Percentiles rank a stretch among this genome's conserved stretches.
Conservation (phyloP, 2,329 filamentous ascomycete genomes). For the Paracamarosporium sp. region DNA sequence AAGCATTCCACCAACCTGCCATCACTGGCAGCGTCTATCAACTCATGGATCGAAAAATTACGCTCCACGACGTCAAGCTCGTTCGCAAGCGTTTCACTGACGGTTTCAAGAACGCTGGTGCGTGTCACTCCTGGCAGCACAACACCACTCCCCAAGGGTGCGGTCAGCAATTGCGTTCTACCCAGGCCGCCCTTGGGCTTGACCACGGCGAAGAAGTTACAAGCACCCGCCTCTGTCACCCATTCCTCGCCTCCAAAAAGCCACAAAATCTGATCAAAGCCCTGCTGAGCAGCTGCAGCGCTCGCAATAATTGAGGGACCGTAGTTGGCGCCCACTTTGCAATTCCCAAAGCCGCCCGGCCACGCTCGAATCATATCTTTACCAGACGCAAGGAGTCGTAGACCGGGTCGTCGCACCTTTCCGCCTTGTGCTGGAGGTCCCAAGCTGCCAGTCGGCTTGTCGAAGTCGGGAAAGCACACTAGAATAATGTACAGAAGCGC, state of each 20-base stretch:
- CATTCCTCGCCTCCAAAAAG: slow-evolving; percentile 78
- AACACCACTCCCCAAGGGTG: slow-evolving; percentile 75
- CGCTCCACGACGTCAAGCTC: slow-evolving; percentile 76
- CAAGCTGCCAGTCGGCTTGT: slow-evolving; percentile 36
- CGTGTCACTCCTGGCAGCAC: slow-evolving; percentile 70
- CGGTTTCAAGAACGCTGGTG: slow-evolving; percentile 77
- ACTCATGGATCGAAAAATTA: slow-evolving; percentile 80
- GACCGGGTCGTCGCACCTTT: no score
- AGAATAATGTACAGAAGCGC: slow-evolving; percentile 88
- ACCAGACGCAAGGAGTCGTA: slow-evolving; percentile 78
- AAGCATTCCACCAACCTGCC: slow-evolving; percentile 85
- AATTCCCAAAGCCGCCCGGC: slow-evolving; percentile 91
- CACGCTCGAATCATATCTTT: slow-evolving; percentile 89
- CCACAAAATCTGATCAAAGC: slow-evolving; percentile 94
- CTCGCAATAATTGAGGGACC: slow-evolving; percentile 83
- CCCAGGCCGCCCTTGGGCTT: slow-evolving; percentile 68
- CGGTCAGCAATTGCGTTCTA: slow-evolving; percentile 76
- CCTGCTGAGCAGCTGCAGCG: slow-evolving; percentile 72
- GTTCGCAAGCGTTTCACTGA: slow-evolving; percentile 64
- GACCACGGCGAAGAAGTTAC: slow-evolving; percentile 91
- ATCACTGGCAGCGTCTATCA: slow-evolving; percentile 74
- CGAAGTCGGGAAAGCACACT: slow-evolving; percentile 55
- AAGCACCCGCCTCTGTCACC: slow-evolving; percentile 90
- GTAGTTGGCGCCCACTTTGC: slow-evolving; percentile 94
- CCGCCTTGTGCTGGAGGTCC: no score